Base-by-base conservation (phyloP, 1,284 basidiomycete species). In the Tilletia indica region DNA sequence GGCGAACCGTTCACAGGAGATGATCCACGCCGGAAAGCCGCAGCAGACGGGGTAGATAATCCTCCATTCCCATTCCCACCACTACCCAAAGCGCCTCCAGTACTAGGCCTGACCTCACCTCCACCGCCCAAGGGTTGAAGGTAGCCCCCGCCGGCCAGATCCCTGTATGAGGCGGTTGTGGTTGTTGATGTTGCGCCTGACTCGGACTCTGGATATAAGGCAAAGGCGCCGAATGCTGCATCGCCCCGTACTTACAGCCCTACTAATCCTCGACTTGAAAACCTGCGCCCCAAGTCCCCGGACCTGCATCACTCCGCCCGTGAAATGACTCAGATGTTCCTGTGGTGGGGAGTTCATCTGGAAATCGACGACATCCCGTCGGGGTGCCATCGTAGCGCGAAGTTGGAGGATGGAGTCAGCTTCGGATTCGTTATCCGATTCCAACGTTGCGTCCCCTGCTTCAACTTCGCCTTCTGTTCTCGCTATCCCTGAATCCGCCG, bases 271-370 rank as follows among this genome's bases (percentile, higher is more conserved):
- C 25, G 25, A 34, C 25, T 63, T 63, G 25, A 31, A 36, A 6
- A 31, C 58, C 58, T 63, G 58, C 4, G 31, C 58, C 25, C 58
- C 58, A 1, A 38, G 8, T 19, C 58, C 58, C 14, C 58, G 5
- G 2, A 63, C 58, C 2, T 38, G 21, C 25, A 63, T 31, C 58
- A 63, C 58, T 6, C 58, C 38, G 42, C 21, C 73, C 6, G 48
- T 69, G 38, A 70, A 67, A 51, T 81, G 79, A 47, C 75, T 73
- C 1, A 81, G 72, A 66, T 81, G 79, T 71, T 81, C 78, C 21
- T 74, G 70, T 16, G 80, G 79, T 3, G 80, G 72, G 0, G 75
- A 74, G n/a, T 74, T 73, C 79, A 81, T 80, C 47, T 75, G 70
- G 39, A 81, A 81, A 48, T 81, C 80, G 1, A 66, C 69, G 3